phyloP scores from a whole-genome alignment of 306 rosid species.

The Morella rubra region DNA sequence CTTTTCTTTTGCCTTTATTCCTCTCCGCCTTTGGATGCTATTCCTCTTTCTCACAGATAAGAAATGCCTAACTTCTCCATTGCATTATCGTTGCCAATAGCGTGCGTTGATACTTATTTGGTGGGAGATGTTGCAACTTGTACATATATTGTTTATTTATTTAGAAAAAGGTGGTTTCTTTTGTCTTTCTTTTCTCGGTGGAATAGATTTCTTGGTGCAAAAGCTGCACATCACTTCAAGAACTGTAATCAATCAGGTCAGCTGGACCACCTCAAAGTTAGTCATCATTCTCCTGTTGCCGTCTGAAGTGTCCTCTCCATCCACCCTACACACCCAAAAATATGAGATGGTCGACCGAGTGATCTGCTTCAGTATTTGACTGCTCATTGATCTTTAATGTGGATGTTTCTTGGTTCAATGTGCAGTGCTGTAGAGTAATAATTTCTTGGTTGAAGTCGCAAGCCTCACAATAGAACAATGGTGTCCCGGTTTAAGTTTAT shows the following conservation, averaged over 20 bases:
- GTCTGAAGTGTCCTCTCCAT: too few species aligned
- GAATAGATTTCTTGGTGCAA: neutral
- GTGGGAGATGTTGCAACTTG: neutral
- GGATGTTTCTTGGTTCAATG: too few species aligned
- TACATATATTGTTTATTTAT: too few species aligned
- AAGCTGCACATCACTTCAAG: too few species aligned
- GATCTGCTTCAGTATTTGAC: too few species aligned
- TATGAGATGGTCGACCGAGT: too few species aligned
- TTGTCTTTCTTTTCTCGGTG: neutral
- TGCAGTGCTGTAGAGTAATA: too few species aligned
- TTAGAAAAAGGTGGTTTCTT: neutral
- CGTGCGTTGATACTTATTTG: neutral
- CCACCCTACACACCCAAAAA: too few species aligned
- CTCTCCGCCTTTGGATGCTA: conserved; percentile 24
- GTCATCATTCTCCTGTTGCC: too few species aligned
- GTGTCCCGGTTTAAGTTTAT: neutral
- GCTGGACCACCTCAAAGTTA: too few species aligned
- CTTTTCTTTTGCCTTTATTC: neutral
- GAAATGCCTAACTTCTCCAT: conserved; percentile 40
- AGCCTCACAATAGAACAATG: neutral
- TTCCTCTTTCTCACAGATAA: conserved; percentile 18
- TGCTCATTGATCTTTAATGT: too few species aligned
- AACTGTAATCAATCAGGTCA: too few species aligned
- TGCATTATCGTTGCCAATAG: neutral
- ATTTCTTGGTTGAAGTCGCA: neutral